These are phyloP conservation scores for Leccinum rimulosum DNA, from an alignment of 768 basidiomycete genomes.

Conservation along the genomic window DNA sequence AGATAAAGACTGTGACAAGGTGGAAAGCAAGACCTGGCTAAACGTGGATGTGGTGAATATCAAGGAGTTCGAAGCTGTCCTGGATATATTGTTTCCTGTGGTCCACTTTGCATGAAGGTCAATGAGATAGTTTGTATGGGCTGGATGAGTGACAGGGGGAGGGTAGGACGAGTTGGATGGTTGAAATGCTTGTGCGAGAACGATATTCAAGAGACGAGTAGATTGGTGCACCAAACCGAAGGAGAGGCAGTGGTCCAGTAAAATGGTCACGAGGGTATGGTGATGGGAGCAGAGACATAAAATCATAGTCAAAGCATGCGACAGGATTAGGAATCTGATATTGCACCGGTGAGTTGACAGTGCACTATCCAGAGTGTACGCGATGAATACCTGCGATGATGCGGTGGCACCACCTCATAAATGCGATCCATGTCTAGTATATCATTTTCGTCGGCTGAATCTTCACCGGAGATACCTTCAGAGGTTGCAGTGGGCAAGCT, in stretches of 20 bases:
- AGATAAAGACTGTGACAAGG: slow-evolving; percentile 20
- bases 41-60: slow-evolving; percentile 30
- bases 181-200: slow-evolving; percentile 41
- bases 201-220: slow-evolving; percentile 37
- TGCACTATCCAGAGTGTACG: slow-evolving; percentile 5
- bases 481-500: slow-evolving; percentile 33
- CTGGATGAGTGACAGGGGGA: slow-evolving; percentile 41
- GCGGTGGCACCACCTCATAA: slow-evolving; percentile 52
- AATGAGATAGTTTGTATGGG: slow-evolving; percentile 46
- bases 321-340: slow-evolving; percentile 45
- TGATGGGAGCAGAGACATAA: slow-evolving; percentile 44
- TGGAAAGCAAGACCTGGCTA: slow-evolving; percentile 19
- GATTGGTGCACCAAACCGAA: slow-evolving; percentile 45
- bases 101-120: slow-evolving; percentile 44
- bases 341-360: slow-evolving; percentile 3
- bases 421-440: slow-evolving; percentile 35
- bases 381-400: slow-evolving; percentile 45
- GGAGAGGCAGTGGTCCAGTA: slow-evolving; percentile 52
- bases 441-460: slow-evolving; percentile 24
- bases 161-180: slow-evolving; percentile 21
- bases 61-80: background rate
- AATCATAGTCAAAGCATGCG: slow-evolving; percentile 52
- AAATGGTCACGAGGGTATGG: slow-evolving; percentile 45
- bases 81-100: slow-evolving; percentile 7
- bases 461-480: slow-evolving; percentile 24